Conservation (phyloP, 202 grass and related monocot species). For the Alloteropsis angusta region DNA sequence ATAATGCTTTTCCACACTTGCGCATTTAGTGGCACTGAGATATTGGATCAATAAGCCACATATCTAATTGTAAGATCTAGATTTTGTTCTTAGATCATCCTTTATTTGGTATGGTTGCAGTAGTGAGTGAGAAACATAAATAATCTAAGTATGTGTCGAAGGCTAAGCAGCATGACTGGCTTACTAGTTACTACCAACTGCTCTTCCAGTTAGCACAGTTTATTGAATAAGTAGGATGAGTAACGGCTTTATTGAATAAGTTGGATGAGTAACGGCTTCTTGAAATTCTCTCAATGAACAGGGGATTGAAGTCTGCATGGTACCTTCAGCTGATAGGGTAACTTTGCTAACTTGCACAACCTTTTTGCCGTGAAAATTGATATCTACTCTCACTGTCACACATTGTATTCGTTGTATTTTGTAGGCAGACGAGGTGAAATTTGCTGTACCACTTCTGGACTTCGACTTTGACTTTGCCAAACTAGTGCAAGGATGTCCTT, state of each 20-base stretch:
- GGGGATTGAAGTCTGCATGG: constrained; percentile 78
- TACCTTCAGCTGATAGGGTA: constrained; percentile 60
- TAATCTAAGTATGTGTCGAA: neutral
- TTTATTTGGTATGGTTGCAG: neutral
- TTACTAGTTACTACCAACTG: neutral
- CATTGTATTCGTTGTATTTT: constrained; percentile 25
- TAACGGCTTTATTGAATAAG: neutral
- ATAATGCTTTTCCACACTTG: neutral
- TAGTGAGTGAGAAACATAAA: neutral
- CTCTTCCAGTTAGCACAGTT: neutral
- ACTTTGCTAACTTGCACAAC: constrained; percentile 14
- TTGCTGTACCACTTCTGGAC: constrained; percentile 83
- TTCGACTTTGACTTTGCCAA: constrained; percentile 64
- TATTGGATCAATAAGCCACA: neutral
- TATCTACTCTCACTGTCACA: neutral
- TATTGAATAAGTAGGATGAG: too few relatives aligned
- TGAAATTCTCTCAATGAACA: constrained; percentile 24
- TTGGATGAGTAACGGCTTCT: neutral
- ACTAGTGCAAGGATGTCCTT: constrained; percentile 66
- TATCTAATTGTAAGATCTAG: neutral
- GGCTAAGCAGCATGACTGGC: neutral
- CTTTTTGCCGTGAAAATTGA: neutral
- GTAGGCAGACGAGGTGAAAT: constrained; percentile 79
- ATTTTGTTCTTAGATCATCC: neutral
- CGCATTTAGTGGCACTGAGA: neutral